These are phyloP conservation scores for Ophiostoma ulmi DNA, from an alignment of 2,329 filamentous ascomycete genomes.

Conservation along the genomic window DNA sequence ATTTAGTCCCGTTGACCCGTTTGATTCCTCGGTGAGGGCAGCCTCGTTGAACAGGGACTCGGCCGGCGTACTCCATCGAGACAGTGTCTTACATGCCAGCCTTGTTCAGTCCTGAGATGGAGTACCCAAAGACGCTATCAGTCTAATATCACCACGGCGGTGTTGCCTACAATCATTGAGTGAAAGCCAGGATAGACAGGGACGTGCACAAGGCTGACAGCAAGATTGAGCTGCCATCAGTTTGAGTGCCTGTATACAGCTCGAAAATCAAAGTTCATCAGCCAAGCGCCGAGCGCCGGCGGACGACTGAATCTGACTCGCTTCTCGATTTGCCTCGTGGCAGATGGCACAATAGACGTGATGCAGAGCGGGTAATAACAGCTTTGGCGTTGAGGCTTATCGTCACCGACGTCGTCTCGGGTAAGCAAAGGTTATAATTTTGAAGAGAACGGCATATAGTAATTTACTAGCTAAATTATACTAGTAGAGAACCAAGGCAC, in stretches of 20 bases:
- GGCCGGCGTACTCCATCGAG: neutral
- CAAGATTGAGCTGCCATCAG: neutral
- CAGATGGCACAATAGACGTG: too few species aligned
- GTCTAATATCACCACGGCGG: neutral
- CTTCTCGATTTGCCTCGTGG: too few species aligned
- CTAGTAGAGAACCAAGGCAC: too few species aligned
- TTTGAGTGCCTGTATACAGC: too few species aligned
- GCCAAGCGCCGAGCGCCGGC: too few species aligned
- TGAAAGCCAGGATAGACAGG: neutral
- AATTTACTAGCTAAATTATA: too few species aligned
- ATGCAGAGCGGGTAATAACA: neutral
- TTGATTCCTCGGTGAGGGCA: neutral
- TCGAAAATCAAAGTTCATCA: too few species aligned
- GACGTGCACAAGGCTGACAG: constrained; percentile 6
- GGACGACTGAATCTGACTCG: too few species aligned
- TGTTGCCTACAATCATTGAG: neutral
- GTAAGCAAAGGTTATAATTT: neutral
- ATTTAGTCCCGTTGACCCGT: neutral
- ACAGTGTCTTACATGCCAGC: neutral
- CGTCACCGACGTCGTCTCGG: neutral
- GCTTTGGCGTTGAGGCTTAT: neutral
- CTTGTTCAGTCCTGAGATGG: neutral
- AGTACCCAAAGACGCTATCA: neutral
- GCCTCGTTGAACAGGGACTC: neutral
- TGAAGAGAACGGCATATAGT: too few species aligned